These are phyloP conservation scores for Hypoxylon sp. DNA, from an alignment of 2,329 filamentous ascomycete species.

Conservation along the genomic window DNA sequence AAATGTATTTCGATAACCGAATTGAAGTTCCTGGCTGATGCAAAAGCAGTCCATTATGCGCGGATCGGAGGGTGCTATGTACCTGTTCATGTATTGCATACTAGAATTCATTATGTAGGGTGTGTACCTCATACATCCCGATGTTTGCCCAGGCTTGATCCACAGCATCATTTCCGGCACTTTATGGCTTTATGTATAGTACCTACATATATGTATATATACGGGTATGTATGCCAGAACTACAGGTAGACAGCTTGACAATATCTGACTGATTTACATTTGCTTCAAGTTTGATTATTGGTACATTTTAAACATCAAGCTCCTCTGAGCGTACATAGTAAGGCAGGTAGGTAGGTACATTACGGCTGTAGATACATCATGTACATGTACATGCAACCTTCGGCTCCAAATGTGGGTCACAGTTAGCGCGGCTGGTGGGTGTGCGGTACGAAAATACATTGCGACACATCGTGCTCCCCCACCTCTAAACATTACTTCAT, in stretches of 20 bases:
- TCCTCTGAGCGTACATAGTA: neutral
- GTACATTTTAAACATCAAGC: neutral
- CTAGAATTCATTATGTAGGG: neutral
- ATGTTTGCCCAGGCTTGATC: no score
- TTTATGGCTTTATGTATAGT: neutral
- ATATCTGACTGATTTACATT: neutral
- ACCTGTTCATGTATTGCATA: no score
- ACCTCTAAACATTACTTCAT: conserved; percentile 41
- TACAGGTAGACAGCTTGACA: neutral
- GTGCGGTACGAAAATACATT: neutral
- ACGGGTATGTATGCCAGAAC: neutral
- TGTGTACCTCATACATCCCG: no score
- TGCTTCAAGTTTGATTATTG: neutral
- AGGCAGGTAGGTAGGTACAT: neutral
- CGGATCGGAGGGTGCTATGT: neutral
- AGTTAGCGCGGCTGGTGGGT: neutral
- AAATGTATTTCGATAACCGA: neutral
- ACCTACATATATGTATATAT: no score
- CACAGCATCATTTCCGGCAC: no score
- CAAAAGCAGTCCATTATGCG: neutral
- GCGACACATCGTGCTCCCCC: conserved; percentile 8
- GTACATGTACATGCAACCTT: neutral
- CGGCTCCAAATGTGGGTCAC: neutral
- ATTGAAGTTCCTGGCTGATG: neutral
- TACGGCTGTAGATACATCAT: no score